These are phyloP conservation scores for Acanthamoeba healyi DNA, from an alignment of 208 protist genomes.

Conservation along the genomic window DNA sequence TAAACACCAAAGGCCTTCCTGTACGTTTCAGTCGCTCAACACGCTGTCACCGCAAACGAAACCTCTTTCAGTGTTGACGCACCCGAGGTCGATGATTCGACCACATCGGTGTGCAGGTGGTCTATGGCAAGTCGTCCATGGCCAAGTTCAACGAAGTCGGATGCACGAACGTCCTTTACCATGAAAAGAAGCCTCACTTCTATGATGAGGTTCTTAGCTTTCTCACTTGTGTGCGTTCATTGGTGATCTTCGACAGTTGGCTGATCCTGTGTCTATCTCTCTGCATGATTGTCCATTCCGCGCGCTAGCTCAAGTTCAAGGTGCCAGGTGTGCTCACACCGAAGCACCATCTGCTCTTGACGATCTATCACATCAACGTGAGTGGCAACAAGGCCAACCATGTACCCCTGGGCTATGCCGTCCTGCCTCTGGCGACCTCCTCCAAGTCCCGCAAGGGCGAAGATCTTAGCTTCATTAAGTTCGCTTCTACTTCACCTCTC, in stretches of 20 bases:
- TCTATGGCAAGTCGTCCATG: not conserved
- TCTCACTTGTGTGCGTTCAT: too few species aligned
- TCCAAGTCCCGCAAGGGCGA: constrained; percentile 4
- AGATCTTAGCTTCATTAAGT: not conserved
- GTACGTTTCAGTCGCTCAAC: not conserved
- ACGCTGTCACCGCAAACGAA: too few species aligned
- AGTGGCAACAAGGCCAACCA: not conserved
- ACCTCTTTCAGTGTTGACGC: too few species aligned
- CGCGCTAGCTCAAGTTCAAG: constrained; percentile 80
- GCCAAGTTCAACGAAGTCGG: not conserved
- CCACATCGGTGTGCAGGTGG: not conserved
- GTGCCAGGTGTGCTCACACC: constrained; percentile 71
- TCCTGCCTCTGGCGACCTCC: not conserved
- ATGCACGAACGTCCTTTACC: not conserved
- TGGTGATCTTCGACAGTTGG: not conserved
- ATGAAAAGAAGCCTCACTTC: constrained; percentile 29
- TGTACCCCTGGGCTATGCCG: not conserved
- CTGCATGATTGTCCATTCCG: not conserved
- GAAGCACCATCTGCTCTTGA: constrained; percentile 80
- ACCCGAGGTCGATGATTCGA: too few species aligned
- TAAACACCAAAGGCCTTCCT: not conserved
- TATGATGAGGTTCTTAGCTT: not conserved
- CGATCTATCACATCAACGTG: constrained; percentile 79
- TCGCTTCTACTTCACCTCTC: too few species aligned
- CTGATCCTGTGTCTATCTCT: not conserved